Evolutionary conservation across 2,329 filamentous ascomycete species (phyloP).

Genomic region (Lasiodiplodia citricola): DNA sequence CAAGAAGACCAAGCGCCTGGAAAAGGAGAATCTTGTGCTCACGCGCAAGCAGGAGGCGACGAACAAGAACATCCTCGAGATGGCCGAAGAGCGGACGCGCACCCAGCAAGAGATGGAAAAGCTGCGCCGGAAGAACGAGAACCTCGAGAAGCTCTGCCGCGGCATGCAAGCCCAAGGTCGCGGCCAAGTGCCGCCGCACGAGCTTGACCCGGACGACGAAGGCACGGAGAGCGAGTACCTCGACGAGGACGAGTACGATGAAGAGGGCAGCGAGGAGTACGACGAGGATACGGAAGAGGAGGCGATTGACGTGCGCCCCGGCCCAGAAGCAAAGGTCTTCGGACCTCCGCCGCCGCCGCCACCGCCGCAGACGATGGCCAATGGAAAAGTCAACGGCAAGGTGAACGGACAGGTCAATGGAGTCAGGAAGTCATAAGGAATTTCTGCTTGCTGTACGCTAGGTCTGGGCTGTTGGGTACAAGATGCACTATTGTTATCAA

Average conservation of each 20-base stretch:
- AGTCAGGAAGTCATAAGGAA: slow-evolving; percentile 33
- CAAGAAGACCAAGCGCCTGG: slow-evolving; percentile 94
- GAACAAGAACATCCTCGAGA: slow-evolving; percentile 92
- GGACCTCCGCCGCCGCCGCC: slow-evolving; percentile 38
- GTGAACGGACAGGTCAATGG: slow-evolving; percentile 44
- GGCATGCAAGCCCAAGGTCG: slow-evolving; percentile 96
- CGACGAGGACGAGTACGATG: slow-evolving; percentile 48
- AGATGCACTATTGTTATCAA: slow-evolving; percentile 12
- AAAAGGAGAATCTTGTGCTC: slow-evolving; percentile 92
- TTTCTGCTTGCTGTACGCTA: slow-evolving; percentile 23
- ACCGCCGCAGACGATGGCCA: slow-evolving; percentile 40
- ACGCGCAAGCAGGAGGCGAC: slow-evolving; percentile 93
- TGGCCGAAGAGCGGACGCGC: slow-evolving; percentile 90
- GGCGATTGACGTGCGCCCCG: slow-evolving; percentile 42
- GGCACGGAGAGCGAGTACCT: slow-evolving; percentile 50
- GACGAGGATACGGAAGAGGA: slow-evolving; percentile 64
- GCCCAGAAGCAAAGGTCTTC: slow-evolving; percentile 34
- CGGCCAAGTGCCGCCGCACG: slow-evolving; percentile 64
- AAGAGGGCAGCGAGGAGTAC: slow-evolving; percentile 57
- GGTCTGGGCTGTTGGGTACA: slow-evolving; percentile 14
- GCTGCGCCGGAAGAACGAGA: slow-evolving; percentile 83
- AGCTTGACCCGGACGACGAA: slow-evolving; percentile 64
- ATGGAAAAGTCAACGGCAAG: slow-evolving; percentile 40
- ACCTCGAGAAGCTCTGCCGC: slow-evolving; percentile 91
- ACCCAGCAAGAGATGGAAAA: slow-evolving; percentile 78